These are phyloP conservation scores for Fusarium mangiferae DNA, from an alignment of 2,329 filamentous ascomycete genomes.

Conservation along the genomic window DNA sequence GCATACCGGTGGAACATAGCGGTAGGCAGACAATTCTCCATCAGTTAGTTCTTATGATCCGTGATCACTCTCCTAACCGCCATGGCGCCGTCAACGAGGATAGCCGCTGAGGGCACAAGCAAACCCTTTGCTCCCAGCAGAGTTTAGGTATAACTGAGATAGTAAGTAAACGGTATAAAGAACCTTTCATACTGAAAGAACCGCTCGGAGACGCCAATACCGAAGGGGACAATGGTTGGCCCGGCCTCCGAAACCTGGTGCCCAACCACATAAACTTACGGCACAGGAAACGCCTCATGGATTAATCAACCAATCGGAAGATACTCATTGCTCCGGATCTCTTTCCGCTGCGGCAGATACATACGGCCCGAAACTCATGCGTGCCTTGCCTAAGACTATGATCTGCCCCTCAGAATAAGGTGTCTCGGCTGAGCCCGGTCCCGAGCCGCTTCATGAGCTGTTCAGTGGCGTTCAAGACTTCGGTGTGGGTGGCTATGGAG, in stretches of 20 bases:
- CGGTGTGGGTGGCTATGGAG: not conserved
- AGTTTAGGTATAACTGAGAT: accelerated
- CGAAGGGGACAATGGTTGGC: accelerated
- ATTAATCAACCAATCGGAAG: not conserved
- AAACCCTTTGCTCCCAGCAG: accelerated
- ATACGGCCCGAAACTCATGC: not conserved
- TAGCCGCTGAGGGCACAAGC: accelerated
- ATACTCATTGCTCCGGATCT: no score
- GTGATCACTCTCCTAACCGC: not conserved
- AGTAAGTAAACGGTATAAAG: accelerated
- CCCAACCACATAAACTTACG: not conserved
- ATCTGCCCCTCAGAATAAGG: not conserved
- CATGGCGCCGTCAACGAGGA: accelerated
- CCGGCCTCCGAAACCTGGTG: not conserved
- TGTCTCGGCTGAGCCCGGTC: not conserved
- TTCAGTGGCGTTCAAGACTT: not conserved
- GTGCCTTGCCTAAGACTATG: not conserved
- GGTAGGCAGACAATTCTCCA: not conserved
- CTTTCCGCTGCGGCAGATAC: not conserved
- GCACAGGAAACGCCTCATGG: not conserved
- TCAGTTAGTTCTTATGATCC: accelerated
- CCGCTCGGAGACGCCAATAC: not conserved
- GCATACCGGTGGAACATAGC: not conserved
- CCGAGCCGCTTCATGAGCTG: not conserved
- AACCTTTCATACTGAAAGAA: accelerated